Conservation (phyloP, 805 yeast species). For the Yueomyces sp. region DNA sequence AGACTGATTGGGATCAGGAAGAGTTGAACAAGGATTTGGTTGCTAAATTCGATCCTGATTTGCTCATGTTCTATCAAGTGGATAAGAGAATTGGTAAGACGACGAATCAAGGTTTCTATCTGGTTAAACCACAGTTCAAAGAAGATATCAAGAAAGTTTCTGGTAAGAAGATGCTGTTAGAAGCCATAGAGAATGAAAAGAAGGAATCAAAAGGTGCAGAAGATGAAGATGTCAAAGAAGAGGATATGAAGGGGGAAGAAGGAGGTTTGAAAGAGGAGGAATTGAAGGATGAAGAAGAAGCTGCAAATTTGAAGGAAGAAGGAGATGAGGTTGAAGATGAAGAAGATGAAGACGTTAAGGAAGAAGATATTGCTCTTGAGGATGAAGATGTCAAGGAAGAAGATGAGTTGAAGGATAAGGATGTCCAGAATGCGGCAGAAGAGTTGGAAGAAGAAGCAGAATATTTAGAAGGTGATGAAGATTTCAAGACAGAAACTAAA, state of each 20-base stretch:
- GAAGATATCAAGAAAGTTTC: slow-evolving; percentile 3
- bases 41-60: slow-evolving; percentile 20
- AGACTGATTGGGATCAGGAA: slow-evolving; percentile 26
- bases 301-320: not conserved
- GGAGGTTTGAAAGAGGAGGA: slow-evolving; percentile 1
- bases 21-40: slow-evolving; percentile 30
- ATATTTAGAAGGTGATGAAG: not conserved
- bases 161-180: not conserved
- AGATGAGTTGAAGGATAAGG: slow-evolving; percentile 2
- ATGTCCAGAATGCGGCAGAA: not conserved
- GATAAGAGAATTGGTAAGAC: slow-evolving; percentile 52
- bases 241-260: not conserved
- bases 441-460: not conserved
- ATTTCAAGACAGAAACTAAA: not conserved
- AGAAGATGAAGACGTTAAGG: not conserved
- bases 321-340: not conserved
- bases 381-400: slow-evolving; percentile 1
- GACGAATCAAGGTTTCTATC: slow-evolving; percentile 28
- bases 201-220: slow-evolving; percentile 1
- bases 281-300: slow-evolving; percentile 3
- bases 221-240: not conserved
- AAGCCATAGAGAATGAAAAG: not conserved
- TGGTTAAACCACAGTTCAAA: slow-evolving; percentile 19
- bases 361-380: not conserved
- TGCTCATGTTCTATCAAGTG: slow-evolving; percentile 44